Conservation (phyloP, 805 yeast genomes). For the Candida manassasensis region DNA sequence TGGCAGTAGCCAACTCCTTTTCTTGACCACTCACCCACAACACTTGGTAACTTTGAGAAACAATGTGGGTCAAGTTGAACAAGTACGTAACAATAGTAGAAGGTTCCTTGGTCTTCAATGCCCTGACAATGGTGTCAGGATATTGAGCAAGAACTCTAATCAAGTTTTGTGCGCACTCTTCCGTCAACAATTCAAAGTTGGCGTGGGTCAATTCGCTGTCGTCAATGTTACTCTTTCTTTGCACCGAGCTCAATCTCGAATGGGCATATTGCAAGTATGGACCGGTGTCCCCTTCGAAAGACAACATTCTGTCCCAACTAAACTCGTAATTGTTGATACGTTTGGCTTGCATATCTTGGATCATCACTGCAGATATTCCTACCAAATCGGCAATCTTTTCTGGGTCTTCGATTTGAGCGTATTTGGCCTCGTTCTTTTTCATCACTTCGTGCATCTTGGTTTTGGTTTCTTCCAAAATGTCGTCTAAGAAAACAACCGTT, state of each 20-base stretch:
- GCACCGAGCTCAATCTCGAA: conserved; percentile 91
- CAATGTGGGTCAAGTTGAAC: conserved; percentile 88
- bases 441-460: conserved; percentile 94
- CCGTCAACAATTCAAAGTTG: conserved; percentile 59
- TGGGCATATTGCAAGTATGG: conserved; percentile 98
- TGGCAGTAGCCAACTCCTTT: conserved; percentile 77
- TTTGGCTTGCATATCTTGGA: conserved; percentile 98
- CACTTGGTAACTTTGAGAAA: conserved; percentile 92
- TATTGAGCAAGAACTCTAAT: conserved; percentile 79
- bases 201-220: conserved; percentile 43
- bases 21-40: conserved; percentile 97
- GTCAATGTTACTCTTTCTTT: conserved; percentile 64
- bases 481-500: conserved; percentile 95
- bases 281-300: conserved; percentile 99
- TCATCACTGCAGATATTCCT: conserved; percentile 97
- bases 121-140: conserved; percentile 84
- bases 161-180: conserved; percentile 66
- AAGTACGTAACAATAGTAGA: conserved; percentile 90
- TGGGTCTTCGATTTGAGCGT: conserved; percentile 89
- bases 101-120: conserved; percentile 84
- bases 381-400: conserved; percentile 91
- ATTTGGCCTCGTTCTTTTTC: conserved; percentile 87
- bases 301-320: conserved; percentile 96
- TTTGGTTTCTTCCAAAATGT: conserved; percentile 87
- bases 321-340: conserved; percentile 94